Base-by-base conservation (phyloP, 2,329 filamentous ascomycete genomes). In the Cladophialophora carrionii region DNA sequence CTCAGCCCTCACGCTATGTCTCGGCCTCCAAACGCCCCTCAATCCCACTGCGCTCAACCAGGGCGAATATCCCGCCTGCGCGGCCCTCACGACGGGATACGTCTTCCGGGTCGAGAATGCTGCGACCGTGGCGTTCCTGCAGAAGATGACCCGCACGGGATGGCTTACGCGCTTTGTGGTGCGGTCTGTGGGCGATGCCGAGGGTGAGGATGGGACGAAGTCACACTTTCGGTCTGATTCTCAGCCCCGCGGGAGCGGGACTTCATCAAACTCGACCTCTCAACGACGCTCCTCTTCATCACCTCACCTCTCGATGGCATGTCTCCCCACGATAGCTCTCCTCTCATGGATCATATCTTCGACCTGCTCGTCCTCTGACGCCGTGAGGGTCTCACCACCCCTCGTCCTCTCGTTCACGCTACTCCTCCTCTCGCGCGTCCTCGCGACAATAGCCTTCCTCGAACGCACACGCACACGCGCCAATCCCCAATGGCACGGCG, bases 361-460 rank as follows among this genome's bases (percentile, higher is more conserved):
- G 31, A n/a, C 32, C 31, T 37, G 37, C 17, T 12, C 12, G 8
- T 10, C 9, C 20, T 14, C 12, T 20, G 12, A 2, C 48, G 12
- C 24, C 14, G 6, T 31, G 8, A 20, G 17, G 22, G 68, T 73
- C 62, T 67, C 54, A 79, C 10, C 17, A 29, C 1, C 73, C 60
- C 68, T 58, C 79, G 85, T 82, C 81, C 81, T 81, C 1, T 72
- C 80, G 9, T 72, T 87, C 9, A 49, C 80, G 0, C 77, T 80
- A 0, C 79, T 88, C 24, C 82, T 87, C 71, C 53, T 81, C 12
- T 82, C 84, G 1, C 84, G 87, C 14, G 64, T 85, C 8, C 74
- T 86, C 62, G 87, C 87, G 70, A 82, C 86, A 63, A 79, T 79
- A 75, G 78, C 85, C 37, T 83, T 88, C 72, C 85, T 85, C 64